Conservation (phyloP, 1,139 yeast genomes). For the Maudiozyma humilis region DNA sequence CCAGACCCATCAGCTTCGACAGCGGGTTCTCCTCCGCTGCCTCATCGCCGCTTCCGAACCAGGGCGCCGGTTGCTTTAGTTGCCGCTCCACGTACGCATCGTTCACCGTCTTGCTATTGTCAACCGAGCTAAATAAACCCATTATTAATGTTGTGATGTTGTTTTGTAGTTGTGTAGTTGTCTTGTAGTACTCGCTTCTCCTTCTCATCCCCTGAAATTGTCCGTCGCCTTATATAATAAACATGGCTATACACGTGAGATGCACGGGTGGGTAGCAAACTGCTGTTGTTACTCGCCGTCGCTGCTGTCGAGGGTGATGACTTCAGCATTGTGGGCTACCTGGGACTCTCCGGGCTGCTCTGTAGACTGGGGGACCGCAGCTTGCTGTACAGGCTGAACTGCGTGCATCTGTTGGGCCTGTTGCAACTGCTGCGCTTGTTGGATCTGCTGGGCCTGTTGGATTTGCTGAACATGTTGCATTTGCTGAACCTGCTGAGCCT, state of each 20-base stretch:
- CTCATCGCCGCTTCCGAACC: background rate
- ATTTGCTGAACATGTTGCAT: background rate
- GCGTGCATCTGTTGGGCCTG: background rate
- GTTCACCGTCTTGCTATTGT: constrained; percentile 1
- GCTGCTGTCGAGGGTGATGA: constrained; percentile 3
- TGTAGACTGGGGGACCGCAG: too few species aligned
- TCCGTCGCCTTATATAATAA: background rate
- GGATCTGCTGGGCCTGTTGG: background rate
- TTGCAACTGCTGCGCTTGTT: background rate
- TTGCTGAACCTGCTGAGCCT: background rate
- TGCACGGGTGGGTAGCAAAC: background rate
- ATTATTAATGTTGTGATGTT: background rate
- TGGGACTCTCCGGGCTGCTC: background rate
- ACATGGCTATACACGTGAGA: background rate
- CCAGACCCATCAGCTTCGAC: background rate
- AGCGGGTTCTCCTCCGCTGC: background rate
- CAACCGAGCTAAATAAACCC: constrained; percentile 5
- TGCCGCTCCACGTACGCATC: constrained; percentile 1
- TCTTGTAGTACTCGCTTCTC: background rate
- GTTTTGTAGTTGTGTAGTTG: background rate
- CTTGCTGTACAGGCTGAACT: too few species aligned
- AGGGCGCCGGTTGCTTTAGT: background rate
- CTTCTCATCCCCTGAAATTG: too few species aligned
- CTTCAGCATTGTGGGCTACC: background rate
- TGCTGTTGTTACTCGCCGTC: background rate